Percentiles rank a stretch among this genome's conserved stretches.
phyloP scores from a whole-genome alignment of 2,329 filamentous ascomycete genomes.

The Ceratocystis variospora region DNA sequence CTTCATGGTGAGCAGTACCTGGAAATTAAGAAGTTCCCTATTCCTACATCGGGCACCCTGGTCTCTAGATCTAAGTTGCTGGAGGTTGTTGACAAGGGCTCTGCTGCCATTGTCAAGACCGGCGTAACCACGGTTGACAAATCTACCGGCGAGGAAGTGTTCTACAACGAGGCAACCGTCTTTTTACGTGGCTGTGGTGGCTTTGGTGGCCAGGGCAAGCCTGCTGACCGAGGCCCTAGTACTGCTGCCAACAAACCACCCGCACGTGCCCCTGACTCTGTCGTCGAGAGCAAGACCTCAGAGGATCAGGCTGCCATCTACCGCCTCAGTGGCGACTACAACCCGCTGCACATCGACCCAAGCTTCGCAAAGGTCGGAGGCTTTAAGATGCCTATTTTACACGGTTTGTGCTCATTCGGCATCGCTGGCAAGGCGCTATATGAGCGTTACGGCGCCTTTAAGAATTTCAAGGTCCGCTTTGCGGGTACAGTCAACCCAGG shows the following conservation, averaged over 20 bases:
- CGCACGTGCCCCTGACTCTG: slow-evolving; percentile 59
- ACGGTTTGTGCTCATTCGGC: slow-evolving; percentile 93
- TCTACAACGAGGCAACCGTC: slow-evolving; percentile 92
- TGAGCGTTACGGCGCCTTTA: slow-evolving; percentile 66
- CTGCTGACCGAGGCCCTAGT: slow-evolving; percentile 60
- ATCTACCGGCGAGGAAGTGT: slow-evolving; percentile 73
- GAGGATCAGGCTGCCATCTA: slow-evolving; percentile 91
- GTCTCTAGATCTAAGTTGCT: slow-evolving; percentile 66
- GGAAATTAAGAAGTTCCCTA: slow-evolving; percentile 80
- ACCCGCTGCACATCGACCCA: slow-evolving; percentile 92
- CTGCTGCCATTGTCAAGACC: slow-evolving; percentile 67
- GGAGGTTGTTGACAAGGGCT: slow-evolving; percentile 93
- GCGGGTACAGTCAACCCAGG: slow-evolving; percentile 73
- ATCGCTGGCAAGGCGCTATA: slow-evolving; percentile 83
- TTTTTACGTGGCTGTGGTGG: slow-evolving; percentile 86
- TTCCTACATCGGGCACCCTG: slow-evolving; percentile 70
- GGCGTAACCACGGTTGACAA: slow-evolving; percentile 75
- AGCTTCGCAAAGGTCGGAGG: slow-evolving; percentile 88
- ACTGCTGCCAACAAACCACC: slow-evolving; percentile 71
- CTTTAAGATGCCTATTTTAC: slow-evolving; percentile 86
- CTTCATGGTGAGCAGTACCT: slow-evolving; percentile 98
- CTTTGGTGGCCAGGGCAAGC: slow-evolving; percentile 73
- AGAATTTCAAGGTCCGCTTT: slow-evolving; percentile 87
- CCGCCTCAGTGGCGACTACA: slow-evolving; percentile 84
- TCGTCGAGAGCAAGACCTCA: slow-evolving; percentile 73